Base-by-base conservation (phyloP, 2,329 filamentous ascomycete genomes). In the Arthrobotrys sinensis region DNA sequence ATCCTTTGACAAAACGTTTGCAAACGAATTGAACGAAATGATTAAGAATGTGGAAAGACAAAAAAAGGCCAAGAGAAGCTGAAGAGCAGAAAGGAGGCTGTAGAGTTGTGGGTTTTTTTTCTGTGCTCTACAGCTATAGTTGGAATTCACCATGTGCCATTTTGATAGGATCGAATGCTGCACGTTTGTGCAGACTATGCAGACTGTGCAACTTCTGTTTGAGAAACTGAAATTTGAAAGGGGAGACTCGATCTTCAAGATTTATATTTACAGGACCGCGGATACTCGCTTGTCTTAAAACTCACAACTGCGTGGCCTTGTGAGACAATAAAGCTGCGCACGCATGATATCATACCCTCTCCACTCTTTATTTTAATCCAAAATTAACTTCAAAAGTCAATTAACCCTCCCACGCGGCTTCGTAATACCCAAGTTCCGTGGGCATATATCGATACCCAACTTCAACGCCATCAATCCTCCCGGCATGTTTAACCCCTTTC, bases 371-470 rank as follows among this genome's bases (percentile, higher is more conserved):
- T 43, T 28, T 48, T 48, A 48, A 48, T 45, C 40, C n/a, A 2
- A n/a, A n/a, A 45, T 45, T 45, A 45, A 16, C 36, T 38, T 12
- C 6, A 12, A 12, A 12, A n/a, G 38, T 46, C 36, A 19, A 38
- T 50, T 34, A 36, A 40, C 10, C 34, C 7, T 62, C 60, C 73
- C 73, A 77, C 36, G 50, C 11, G 12, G 73, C 48, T 12, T 71
- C 66, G 43, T 67, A 62, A 28, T 71, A 36, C 12, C 73, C 73
- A 10, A 77, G 66, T 52, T 62, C 32, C 3, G 66, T 77, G 1
- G 73, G 73, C 73, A 71, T 66, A 52, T 63, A 50, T 40, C 67
- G 73, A 71, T 70, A 71, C 43, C 73, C 73, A 16, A 77, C 73
- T 38, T 66, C 50, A 1, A 62, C 66, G 5, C 73, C 73, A 6